Evolutionary conservation across 1,284 basidiomycete genomes (phyloP), one percentile per base, ranked within the genome.

Genomic region (Cryptococcus sp.): DNA sequence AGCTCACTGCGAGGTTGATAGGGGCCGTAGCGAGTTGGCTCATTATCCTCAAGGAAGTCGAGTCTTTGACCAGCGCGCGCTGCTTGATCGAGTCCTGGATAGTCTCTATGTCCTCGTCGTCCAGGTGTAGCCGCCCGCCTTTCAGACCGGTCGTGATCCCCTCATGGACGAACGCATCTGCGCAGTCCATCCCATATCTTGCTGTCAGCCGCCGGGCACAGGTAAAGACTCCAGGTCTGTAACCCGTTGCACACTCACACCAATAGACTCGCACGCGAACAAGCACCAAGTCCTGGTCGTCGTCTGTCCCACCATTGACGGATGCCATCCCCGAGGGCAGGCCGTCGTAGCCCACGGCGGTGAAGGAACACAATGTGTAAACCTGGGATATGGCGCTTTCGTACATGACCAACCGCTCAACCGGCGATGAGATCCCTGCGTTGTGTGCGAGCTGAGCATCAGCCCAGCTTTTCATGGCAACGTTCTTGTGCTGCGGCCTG

Each of bases 211-310:
- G 50, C 37, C 8, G 28, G 47, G 13, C 8, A 33, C 40, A 24
- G 52, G 28, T 28, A 33, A 7, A 35, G 8, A 20, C 1, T n/a
- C 35, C 28, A 9, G 18, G 18, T 5, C 16, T 15, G 4, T 20
- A 37, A 36, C 7, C 16, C 37, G 37, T 38, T 9, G 13, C n/a
- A n/a, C n/a, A 67, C 68, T 51, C 58, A 71, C 69, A 92, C 88
- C 89, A 93, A 69, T 90, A 92, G 46, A 92, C 82, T 28, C 89
- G 81, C 1, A 88, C 84, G 21, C 87, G 83, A 24, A 87, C 79
- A 38, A 84, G 46, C 4, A 59, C 50, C 11, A 68, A 33, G 39
- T 69, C 61, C 8, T 65, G 63, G 1, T 60, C 57, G 8, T 81
- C 79, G 59, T 89, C 87, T 4, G 56, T 50, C 11, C 67, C 68